These are phyloP conservation scores for Tilletiaria anomala DNA, from an alignment of 1,284 basidiomycete species.

Conservation along the genomic window DNA sequence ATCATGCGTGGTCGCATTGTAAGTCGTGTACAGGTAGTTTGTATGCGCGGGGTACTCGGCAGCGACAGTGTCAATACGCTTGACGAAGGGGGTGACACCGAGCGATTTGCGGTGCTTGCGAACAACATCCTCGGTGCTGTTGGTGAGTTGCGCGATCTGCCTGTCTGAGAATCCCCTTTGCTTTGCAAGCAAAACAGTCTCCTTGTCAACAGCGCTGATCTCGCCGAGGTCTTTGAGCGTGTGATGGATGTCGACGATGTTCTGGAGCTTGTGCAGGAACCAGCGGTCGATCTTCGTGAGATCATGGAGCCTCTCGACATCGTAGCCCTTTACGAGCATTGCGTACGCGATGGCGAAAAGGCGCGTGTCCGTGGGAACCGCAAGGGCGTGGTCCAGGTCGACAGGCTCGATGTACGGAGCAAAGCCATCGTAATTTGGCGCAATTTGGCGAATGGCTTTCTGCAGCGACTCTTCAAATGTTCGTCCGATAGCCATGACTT, in stretches of 20 bases:
- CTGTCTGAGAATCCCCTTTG: constrained; percentile 65
- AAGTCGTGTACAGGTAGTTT: constrained; percentile 99
- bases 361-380: constrained; percentile 68
- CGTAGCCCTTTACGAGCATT: constrained; percentile 84
- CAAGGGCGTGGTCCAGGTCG: constrained; percentile 64
- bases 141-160: constrained; percentile 66
- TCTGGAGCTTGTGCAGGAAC: constrained; percentile 98
- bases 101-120: constrained; percentile 72
- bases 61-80: constrained; percentile 96
- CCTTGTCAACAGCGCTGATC: constrained; percentile 47
- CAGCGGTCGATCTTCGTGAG: constrained; percentile 94
- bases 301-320: constrained; percentile 76
- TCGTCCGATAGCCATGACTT: constrained; percentile 98
- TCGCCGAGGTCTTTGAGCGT: constrained; percentile 41
- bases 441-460: constrained; percentile 94
- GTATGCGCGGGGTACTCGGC: constrained; percentile 98
- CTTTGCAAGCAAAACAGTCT: constrained; percentile 35
- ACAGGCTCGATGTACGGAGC: constrained; percentile 61
- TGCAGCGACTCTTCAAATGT: constrained; percentile 98
- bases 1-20: constrained; percentile 92
- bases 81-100: constrained; percentile 88
- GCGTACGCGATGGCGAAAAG: constrained; percentile 95
- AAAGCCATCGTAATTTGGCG: constrained; percentile 61
- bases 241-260: constrained; percentile 54
- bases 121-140: constrained; percentile 55